Evolutionary conservation across 2,329 filamentous ascomycete genomes (phyloP).

Genomic region (Samsoniella hepiali): DNA sequence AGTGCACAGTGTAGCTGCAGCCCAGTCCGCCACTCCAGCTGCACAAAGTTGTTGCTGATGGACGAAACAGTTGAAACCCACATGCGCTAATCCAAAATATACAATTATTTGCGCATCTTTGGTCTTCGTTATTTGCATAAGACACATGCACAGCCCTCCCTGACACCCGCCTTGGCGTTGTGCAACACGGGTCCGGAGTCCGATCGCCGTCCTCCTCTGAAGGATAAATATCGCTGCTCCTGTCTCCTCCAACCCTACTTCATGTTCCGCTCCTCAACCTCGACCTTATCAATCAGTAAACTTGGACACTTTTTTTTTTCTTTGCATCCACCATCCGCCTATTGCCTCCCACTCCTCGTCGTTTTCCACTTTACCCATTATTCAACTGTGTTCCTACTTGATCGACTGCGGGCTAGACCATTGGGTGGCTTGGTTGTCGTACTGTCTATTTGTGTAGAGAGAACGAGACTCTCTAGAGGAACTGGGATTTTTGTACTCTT

Average conservation of each 20-base stretch:
- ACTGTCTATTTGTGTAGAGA: not conserved
- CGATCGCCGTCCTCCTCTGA: constrained; percentile 7
- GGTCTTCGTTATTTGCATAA: constrained; percentile 18
- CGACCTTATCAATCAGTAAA: constrained; percentile 1
- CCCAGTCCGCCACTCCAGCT: not conserved
- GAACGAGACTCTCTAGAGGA: not conserved
- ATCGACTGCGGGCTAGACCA: not conserved
- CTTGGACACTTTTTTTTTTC: not conserved
- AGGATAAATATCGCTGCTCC: constrained; percentile 16
- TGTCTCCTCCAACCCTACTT: not conserved
- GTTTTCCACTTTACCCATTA: not conserved
- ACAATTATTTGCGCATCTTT: not conserved
- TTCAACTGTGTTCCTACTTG: not conserved
- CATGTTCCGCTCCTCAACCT: not conserved
- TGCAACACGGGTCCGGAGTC: constrained; percentile 2
- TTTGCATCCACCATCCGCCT: not conserved
- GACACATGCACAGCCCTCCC: not conserved
- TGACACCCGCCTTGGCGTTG: constrained; percentile 7
- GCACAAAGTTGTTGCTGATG: not conserved
- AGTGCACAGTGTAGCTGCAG: not conserved
- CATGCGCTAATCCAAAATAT: constrained; percentile 18
- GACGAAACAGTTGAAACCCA: constrained; percentile 8
- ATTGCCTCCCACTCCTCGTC: not conserved
- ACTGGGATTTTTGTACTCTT: constrained; percentile 1
- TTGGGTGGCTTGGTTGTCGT: constrained; percentile 9